Conservation (phyloP, 768 basidiomycete species). For the Crepidotus variabilis region DNA sequence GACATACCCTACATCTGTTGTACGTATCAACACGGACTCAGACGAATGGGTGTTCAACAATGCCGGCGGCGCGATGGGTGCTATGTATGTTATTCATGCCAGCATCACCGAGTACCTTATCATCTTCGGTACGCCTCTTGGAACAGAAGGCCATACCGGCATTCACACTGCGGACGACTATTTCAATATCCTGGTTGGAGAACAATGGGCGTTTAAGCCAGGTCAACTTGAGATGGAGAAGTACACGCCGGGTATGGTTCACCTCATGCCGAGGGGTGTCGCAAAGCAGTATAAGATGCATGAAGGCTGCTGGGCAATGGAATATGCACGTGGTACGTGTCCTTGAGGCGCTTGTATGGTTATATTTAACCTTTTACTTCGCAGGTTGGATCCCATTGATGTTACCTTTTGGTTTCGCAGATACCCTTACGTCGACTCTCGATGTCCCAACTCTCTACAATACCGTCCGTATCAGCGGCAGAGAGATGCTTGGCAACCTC, state of each 20-base stretch:
- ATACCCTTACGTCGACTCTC: constrained; percentile 82
- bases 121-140: constrained; percentile 93
- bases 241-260: constrained; percentile 81
- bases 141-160: constrained; percentile 95
- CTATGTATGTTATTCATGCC: constrained; percentile 97
- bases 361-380: background rate
- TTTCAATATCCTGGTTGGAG: constrained; percentile 91
- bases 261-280: constrained; percentile 76
- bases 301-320: constrained; percentile 91
- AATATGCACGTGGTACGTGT: constrained; percentile 83
- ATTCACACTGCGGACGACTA: constrained; percentile 97
- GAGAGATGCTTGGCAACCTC: constrained; percentile 82
- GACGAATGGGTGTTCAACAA: constrained; percentile 96
- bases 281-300: constrained; percentile 99
- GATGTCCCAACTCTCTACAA: constrained; percentile 81
- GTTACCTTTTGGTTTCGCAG: constrained; percentile 92
- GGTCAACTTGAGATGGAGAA: constrained; percentile 82
- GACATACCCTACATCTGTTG: constrained; percentile 59
- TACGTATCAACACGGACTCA: constrained; percentile 52
- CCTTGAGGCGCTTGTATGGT: background rate
- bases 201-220: constrained; percentile 90
- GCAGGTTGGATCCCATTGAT: constrained; percentile 96
- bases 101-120: constrained; percentile 96
- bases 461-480: constrained; percentile 71
- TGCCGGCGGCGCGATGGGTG: constrained; percentile 96